Percentiles rank a stretch among this genome's conserved stretches.
Evolutionary conservation across 148 eudicot genomes (phyloP).

Genomic region (Vaccinium myrtillus): DNA sequence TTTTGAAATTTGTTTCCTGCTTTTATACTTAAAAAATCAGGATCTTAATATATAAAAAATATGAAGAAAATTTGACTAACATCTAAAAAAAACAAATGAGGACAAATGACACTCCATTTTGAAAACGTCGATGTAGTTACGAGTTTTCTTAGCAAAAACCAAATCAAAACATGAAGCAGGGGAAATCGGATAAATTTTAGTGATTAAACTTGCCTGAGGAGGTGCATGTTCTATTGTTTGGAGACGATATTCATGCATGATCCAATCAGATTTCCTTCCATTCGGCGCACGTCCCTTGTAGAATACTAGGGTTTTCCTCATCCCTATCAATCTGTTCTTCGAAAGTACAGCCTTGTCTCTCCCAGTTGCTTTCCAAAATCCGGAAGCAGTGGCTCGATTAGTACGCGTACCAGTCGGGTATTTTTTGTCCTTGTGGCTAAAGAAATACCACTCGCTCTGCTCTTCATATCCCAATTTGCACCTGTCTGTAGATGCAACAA

Average conservation of each 20-base stretch:
- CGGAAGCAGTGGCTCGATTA: slow-evolving; percentile 74
- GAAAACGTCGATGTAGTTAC: not conserved
- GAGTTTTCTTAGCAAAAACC: not conserved
- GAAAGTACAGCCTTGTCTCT: slow-evolving; percentile 87
- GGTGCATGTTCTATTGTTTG: slow-evolving; percentile 71
- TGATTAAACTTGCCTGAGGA: slow-evolving; percentile 49
- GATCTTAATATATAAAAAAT: not conserved
- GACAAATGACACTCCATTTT: not conserved
- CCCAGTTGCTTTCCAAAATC: slow-evolving; percentile 98
- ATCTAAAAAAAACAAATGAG: not conserved
- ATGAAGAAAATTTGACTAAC: not conserved
- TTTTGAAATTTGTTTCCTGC: not conserved
- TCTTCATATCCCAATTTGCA: slow-evolving; percentile 69
- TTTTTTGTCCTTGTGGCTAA: slow-evolving; percentile 93
- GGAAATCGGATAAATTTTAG: not conserved
- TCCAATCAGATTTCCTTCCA: slow-evolving; percentile 81
- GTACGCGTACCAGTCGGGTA: slow-evolving; percentile 92
- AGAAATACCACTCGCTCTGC: slow-evolving; percentile 91
- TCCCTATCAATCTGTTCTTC: slow-evolving; percentile 70
- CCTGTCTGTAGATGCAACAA: slow-evolving; percentile 38
- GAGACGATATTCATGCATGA: slow-evolving; percentile 95
- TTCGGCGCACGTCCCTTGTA: slow-evolving; percentile 89
- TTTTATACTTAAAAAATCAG: too few species aligned
- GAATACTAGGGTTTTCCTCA: slow-evolving; percentile 91
- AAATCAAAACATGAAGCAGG: not conserved